Evolutionary conservation across 768 basidiomycete genomes (phyloP).

Genomic region (Porphyrellus cyaneotinctus): DNA sequence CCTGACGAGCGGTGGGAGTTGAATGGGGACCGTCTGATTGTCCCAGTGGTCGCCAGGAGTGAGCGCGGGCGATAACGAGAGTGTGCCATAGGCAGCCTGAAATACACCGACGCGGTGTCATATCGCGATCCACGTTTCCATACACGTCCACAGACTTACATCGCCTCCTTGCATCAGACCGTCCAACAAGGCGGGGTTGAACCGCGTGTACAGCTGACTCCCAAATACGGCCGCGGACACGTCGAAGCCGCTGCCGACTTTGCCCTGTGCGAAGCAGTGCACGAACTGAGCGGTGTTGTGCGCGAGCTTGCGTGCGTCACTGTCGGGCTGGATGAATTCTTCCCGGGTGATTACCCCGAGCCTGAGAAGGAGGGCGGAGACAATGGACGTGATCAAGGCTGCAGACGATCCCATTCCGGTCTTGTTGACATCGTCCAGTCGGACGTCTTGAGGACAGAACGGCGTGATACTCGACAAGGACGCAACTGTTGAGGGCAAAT

Average conservation of each 20-base stretch:
- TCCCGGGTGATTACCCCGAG: conserved; percentile 54
- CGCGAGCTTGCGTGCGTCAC: conserved; percentile 55
- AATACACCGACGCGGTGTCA: background rate
- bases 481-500: conserved; percentile 56
- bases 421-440: conserved; percentile 85
- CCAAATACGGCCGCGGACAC: conserved; percentile 93
- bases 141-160: conserved; percentile 14
- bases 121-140: background rate
- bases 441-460: conserved; percentile 67
- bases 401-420: conserved; percentile 97
- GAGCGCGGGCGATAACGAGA: conserved; percentile 50
- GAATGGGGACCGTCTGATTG: conserved; percentile 61
- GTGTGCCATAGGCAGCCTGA: conserved; percentile 13
- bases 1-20: conserved; percentile 77
- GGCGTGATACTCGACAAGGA: conserved; percentile 70
- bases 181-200: conserved; percentile 52
- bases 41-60: conserved; percentile 65
- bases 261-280: conserved; percentile 96
- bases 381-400: conserved; percentile 92
- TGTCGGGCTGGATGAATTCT: conserved; percentile 42
- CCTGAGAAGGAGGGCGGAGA: conserved; percentile 79
- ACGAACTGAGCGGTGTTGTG: conserved; percentile 94
- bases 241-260: conserved; percentile 97
- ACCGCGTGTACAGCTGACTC: conserved; percentile 88
- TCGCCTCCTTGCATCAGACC: conserved; percentile 21